Evolutionary conservation across 768 basidiomycete species (phyloP), one percentile per base, ranked within the genome.

Genomic region (Melanogaster broomeanus): DNA sequence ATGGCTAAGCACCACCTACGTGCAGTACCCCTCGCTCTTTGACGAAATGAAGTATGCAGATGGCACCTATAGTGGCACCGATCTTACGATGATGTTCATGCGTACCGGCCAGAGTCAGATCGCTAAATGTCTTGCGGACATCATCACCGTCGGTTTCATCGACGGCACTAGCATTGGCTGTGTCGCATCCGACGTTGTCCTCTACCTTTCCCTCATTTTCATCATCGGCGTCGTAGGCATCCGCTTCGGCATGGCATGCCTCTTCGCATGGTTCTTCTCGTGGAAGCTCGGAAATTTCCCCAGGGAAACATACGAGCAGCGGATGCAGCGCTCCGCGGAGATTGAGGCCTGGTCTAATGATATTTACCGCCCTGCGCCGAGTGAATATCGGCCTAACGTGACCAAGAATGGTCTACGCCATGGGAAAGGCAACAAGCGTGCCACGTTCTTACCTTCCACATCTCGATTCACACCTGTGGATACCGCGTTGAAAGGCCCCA

Each of bases 231-330:
- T 98, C 55, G 96, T 98, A 57, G 79, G 83, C 48, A 93, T 97
- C 68, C 90, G 93, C 31, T 99, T 98, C 74, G 76, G 81, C 60
- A 96, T 98, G 93, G 97, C 97, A 42, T 90, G 97, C 64, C 78
- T 96, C 67, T 99, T 98, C 72, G 81, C 90, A 22, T 99, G 97
- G 97, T 98, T 98, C 81, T 88, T 91, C 69, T 93, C 90, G n/a
- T 93, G 90, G 87, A 85, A 85, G 62, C 78, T 99, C 37, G 97
- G 97, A 42, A 88, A 90, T 57, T 98, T 96, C 79, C 88, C 89
- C 55, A 80, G 83, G 34, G 97, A 99, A 73, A 92, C 93, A 15
- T 93, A 94, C 66, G 87, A 91, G 65, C 83, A 98, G 66, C 83
- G 95, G 13, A 93, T 93, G 85, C 83, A 85, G 54, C 86, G 96